A percentile compares a stretch with the other conserved stretches of the same genome.
Evolutionary conservation across 805 yeast species (phyloP).

Genomic region (Candida vartiovaarae): DNA sequence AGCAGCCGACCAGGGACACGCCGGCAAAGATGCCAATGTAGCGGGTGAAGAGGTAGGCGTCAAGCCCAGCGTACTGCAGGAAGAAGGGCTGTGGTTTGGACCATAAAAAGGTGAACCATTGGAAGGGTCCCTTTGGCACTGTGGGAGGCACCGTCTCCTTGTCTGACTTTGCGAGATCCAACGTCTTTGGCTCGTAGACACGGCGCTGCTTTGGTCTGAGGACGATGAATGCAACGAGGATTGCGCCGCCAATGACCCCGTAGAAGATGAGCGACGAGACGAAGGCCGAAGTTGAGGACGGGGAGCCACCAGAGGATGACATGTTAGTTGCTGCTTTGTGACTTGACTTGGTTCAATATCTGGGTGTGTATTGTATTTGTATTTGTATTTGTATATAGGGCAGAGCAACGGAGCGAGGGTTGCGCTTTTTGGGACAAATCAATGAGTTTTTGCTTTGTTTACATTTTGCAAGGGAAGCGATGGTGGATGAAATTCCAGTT

Average conservation of each 20-base stretch:
- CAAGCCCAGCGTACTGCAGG: conserved; percentile 65
- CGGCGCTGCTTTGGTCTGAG: conserved; percentile 59
- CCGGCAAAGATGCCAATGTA: conserved; percentile 48
- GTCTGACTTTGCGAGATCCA: conserved; percentile 50
- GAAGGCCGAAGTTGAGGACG: conserved; percentile 70
- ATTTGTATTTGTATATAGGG: too few species aligned
- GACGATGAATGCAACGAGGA: conserved; percentile 55
- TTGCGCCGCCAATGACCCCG: conserved; percentile 46
- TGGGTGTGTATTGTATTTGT: too few species aligned
- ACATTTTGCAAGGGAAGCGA: too few species aligned
- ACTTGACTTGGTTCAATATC: neutral
- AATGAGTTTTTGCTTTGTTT: too few species aligned
- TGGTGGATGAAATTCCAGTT: too few species aligned
- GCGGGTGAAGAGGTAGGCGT: conserved; percentile 71
- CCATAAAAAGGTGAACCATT: conserved; percentile 50
- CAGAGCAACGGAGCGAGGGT: too few species aligned
- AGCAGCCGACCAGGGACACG: conserved; percentile 11
- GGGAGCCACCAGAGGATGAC: neutral
- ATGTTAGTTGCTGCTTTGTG: neutral
- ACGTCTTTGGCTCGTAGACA: conserved; percentile 76
- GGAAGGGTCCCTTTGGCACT: conserved; percentile 40
- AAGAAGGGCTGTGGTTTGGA: conserved; percentile 52
- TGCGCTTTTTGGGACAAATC: too few species aligned
- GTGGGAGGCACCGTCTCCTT: conserved; percentile 17
- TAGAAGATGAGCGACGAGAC: conserved; percentile 67